These are phyloP conservation scores for Hymenoscyphus fraxineus DNA, from an alignment of 2,329 filamentous ascomycete genomes.

Conservation along the genomic window DNA sequence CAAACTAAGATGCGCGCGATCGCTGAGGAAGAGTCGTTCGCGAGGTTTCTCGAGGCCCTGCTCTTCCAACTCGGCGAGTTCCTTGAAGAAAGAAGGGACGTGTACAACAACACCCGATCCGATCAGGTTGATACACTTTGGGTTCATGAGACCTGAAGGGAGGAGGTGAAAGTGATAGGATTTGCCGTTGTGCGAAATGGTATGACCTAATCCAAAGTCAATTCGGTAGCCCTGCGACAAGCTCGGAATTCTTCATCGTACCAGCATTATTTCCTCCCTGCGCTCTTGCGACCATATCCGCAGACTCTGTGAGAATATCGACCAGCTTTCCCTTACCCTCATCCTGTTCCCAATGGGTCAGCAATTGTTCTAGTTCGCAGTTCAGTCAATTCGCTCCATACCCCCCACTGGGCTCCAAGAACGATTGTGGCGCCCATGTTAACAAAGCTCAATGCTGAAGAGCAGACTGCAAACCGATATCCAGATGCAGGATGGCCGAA, in stretches of 20 bases:
- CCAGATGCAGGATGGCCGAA: not conserved
- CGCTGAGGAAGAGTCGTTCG: conserved; percentile 55
- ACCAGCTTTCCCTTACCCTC: conserved; percentile 54
- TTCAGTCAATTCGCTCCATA: conserved; percentile 1
- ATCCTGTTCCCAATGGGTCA: conserved; percentile 1
- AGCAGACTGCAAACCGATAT: not conserved
- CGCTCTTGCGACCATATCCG: conserved; percentile 14
- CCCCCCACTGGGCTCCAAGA: conserved; percentile 55
- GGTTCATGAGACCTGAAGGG: conserved; percentile 69
- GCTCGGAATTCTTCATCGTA: conserved; percentile 30
- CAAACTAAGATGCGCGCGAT: conserved; percentile 10
- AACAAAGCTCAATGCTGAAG: not conserved
- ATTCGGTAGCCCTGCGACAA: not conserved
- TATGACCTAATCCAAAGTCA: conserved; percentile 40
- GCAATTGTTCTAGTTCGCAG: not conserved
- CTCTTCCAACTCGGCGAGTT: conserved; percentile 56
- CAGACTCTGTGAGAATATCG: conserved; percentile 43
- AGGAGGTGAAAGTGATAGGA: conserved; percentile 52
- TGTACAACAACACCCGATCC: conserved; percentile 67
- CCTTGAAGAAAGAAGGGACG: conserved; percentile 62
- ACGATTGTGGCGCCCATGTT: conserved; percentile 44
- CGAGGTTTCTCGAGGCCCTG: conserved; percentile 54
- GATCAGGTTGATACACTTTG: conserved; percentile 68
- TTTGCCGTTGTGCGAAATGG: conserved; percentile 39
- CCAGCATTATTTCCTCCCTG: conserved; percentile 55